A percentile compares a stretch with the other conserved stretches of the same genome.
phyloP scores from a whole-genome alignment of 345 rosid species.

The Tarenaya hassleriana region DNA sequence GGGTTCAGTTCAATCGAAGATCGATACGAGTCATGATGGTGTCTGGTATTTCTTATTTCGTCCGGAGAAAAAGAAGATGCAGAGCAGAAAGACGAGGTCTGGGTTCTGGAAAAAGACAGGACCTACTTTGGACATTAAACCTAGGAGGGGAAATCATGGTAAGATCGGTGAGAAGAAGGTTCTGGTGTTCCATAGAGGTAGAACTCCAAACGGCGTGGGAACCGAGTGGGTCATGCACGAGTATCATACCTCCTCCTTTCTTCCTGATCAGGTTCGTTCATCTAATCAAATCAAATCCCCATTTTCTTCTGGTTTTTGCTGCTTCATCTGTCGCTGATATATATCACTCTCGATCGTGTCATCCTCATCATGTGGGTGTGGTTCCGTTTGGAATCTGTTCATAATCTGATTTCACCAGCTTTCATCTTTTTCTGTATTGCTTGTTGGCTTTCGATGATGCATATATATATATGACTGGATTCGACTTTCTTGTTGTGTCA shows the following conservation, averaged over 20 bases:
- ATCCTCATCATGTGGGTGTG: too few species aligned
- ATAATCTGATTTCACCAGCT: too few species aligned
- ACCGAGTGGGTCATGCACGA: conserved; percentile 36
- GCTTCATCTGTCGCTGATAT: too few species aligned
- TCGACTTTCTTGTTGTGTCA: too few species aligned
- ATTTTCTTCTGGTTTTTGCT: too few species aligned
- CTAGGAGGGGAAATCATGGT: not conserved
- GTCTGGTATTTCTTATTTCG: conserved; percentile 39
- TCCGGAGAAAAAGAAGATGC: conserved; percentile 22
- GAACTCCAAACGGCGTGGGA: not conserved
- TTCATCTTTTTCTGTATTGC: too few species aligned
- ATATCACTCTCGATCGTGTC: too few species aligned
- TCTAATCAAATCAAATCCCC: too few species aligned
- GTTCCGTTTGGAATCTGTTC: too few species aligned
- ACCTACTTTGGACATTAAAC: conserved; percentile 15
- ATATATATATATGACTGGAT: too few species aligned
- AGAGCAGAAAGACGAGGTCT: conserved; percentile 22
- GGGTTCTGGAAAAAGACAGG: conserved; percentile 61
- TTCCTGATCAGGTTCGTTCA: conserved; percentile 17
- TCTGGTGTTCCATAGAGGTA: conserved; percentile 31
- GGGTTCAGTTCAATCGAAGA: conserved; percentile 13
- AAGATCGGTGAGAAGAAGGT: conserved; percentile 39
- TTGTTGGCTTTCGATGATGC: too few species aligned
- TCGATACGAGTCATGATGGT: conserved; percentile 22
- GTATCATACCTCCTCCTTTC: conserved; percentile 3